Base-by-base conservation (phyloP, 2,329 filamentous ascomycete genomes). In the Didymellaceae sp. region DNA sequence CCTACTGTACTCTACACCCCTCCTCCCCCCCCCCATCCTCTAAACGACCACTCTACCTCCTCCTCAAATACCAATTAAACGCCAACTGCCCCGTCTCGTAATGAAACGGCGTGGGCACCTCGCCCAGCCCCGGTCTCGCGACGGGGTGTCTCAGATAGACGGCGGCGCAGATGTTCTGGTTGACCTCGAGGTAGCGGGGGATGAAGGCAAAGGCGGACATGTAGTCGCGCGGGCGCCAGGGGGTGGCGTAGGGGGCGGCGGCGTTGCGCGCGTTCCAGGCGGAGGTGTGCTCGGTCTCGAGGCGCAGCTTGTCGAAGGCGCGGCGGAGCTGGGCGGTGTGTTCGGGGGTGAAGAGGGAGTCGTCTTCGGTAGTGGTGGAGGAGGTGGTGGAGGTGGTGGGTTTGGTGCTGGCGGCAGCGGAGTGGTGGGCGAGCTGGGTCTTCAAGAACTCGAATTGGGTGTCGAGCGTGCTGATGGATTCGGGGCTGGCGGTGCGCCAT, bases 131-230 rank as follows among this genome's bases (percentile, higher is more conserved):
- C 2, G 87, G 87, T 54, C 92, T 82, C 20, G 91, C 94, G 33
- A 97, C 93, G 0, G 94, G 94, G 78, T 99, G 93, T 50, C 94
- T 84, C 55, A 99, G 78, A 74, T 99, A 99, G 31, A 99, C 91
- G 9, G 94, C 94, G 1, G 92, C 88, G 75, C 94, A 99, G 65
- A 97, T 89, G 68, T 92, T 95, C 74, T 96, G 94, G 80, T 97
- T 97, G 63, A 99, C 94, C 77, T 99, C 95, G 54, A 99, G 84
- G 74, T 97, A 99, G 45, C 89, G 81, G 9, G 94, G 94, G 61
- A 99, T 91, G 75, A 96, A 97, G 18, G 92, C 91, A 75, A 99
- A 99, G 0, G 92, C 86, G 42, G 84, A 82, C 89, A 99, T 95
- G 75, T 84, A 97, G 43, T 88, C 82, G 47, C 91, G 83, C 10